Evolutionary conservation across 148 eudicot genomes (phyloP).

Genomic region (Rhododendron vialii): DNA sequence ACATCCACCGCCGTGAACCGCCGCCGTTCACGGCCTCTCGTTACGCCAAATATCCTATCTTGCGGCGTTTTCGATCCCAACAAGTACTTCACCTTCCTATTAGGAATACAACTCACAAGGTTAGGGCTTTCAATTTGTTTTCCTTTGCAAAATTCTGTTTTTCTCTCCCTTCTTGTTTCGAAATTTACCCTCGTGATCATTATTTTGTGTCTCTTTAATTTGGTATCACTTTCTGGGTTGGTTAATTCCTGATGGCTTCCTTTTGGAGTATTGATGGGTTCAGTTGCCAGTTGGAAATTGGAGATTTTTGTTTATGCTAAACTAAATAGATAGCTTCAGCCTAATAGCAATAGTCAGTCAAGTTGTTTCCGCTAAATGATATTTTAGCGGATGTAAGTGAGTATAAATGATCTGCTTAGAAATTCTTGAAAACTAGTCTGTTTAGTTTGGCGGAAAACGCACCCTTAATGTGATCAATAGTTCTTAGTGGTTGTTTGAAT

Average conservation of each 20-base stretch:
- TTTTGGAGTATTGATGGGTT: not conserved
- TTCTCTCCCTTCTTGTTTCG: not conserved
- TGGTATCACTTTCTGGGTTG: not conserved
- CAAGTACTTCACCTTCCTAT: not conserved
- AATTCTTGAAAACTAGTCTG: too few species aligned
- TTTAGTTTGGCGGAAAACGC: too few species aligned
- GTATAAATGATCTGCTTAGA: too few species aligned
- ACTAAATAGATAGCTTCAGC: too few species aligned
- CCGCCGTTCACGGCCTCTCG: not conserved
- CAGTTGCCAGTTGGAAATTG: not conserved
- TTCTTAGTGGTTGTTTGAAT: not conserved
- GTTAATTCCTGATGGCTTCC: not conserved
- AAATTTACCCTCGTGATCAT: not conserved
- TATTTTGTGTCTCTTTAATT: not conserved
- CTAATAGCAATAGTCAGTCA: too few species aligned
- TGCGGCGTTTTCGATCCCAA: not conserved
- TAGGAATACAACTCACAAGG: not conserved
- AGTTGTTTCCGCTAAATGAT: too few species aligned
- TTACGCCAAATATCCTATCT: not conserved
- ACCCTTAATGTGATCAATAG: not conserved
- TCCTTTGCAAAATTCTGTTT: not conserved
- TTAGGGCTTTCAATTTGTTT: not conserved
- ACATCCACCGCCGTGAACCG: not conserved
- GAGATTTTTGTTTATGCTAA: not conserved
- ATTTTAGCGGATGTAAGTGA: too few species aligned